These are phyloP conservation scores for Neopestalotiopsis sp. DNA, from an alignment of 2,329 filamentous ascomycete species.

Conservation along the genomic window DNA sequence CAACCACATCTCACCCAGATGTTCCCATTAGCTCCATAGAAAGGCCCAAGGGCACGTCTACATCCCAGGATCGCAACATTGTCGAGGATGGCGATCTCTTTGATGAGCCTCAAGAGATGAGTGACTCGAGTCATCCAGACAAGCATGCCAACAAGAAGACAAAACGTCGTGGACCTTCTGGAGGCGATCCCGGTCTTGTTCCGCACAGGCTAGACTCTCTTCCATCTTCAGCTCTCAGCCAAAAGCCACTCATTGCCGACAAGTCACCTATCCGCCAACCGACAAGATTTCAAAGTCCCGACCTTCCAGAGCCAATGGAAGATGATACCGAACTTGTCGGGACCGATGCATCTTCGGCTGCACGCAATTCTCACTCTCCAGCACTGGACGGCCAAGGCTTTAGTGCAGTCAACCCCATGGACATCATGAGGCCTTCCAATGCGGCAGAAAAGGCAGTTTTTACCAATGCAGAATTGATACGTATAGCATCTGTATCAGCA, in stretches of 20 bases:
- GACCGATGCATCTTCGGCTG: constrained; percentile 29
- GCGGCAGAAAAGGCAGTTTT: constrained; percentile 38
- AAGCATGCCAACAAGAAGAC: constrained; percentile 17
- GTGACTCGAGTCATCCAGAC: constrained; percentile 16
- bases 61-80: constrained; percentile 23
- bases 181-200: background rate
- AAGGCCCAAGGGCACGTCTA: constrained; percentile 27
- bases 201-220: constrained; percentile 21
- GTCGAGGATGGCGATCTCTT: constrained; percentile 25
- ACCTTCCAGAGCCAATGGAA: constrained; percentile 41
- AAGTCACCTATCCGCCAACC: constrained; percentile 16
- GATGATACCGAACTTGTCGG: constrained; percentile 27
- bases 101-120: constrained; percentile 31
- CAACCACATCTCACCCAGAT: constrained; percentile 25
- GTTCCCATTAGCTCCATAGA: constrained; percentile 21
- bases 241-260: constrained; percentile 28
- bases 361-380: constrained; percentile 36
- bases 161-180: constrained; percentile 15
- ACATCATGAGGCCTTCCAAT: constrained; percentile 38
- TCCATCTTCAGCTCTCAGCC: constrained; percentile 19
- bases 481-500: constrained; percentile 29
- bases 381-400: constrained; percentile 33
- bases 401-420: constrained; percentile 36
- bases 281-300: constrained; percentile 38
- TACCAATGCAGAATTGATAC: constrained; percentile 34